A percentile compares a stretch with the other conserved stretches of the same genome.
These are phyloP conservation scores for Barbatosphaeria neglecta DNA, from an alignment of 495 filamentous ascomycete species.

Conservation along the genomic window DNA sequence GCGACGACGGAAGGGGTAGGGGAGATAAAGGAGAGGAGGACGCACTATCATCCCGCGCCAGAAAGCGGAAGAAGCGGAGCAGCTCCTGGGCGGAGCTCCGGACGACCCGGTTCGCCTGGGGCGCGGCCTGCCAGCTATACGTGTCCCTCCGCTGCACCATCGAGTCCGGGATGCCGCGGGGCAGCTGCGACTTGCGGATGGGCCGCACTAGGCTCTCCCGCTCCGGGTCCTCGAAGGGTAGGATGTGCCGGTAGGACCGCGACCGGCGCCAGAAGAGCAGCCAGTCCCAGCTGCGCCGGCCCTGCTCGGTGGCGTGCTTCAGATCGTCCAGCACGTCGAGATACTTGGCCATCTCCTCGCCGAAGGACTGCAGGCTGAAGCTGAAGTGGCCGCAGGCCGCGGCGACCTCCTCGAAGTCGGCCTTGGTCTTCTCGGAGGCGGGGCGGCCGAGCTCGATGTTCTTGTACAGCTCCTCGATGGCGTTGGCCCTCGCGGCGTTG, in stretches of 20 bases:
- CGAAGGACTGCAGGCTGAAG: conserved; percentile 78
- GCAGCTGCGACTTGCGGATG: conserved; percentile 32
- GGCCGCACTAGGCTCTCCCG: conserved; percentile 24
- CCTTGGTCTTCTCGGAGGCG: conserved; percentile 59
- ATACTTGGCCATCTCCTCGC: conserved; percentile 74
- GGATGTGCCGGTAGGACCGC: conserved; percentile 11
- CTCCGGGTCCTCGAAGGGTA: conserved; percentile 46
- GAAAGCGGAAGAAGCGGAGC: conserved; percentile 23
- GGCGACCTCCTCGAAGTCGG: conserved; percentile 91
- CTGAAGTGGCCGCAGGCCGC: conserved; percentile 93
- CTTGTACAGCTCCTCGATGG: conserved; percentile 67
- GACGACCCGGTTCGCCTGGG: conserved; percentile 21
- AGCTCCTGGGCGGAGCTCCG: conserved; percentile 24
- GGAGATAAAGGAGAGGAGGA: conserved; percentile 1
- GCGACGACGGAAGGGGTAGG: too few relatives aligned
- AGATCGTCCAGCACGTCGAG: conserved; percentile 77
- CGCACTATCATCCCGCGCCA: conserved; percentile 42
- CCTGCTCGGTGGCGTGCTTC: conserved; percentile 50
- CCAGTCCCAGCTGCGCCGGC: conserved; percentile 73
- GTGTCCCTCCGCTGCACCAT: conserved; percentile 30
- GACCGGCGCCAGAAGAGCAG: conserved; percentile 59
- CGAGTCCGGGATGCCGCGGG: conserved; percentile 33
- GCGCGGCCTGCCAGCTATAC: conserved; percentile 28
- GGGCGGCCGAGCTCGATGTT: conserved; percentile 56
- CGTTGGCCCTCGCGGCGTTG: conserved; percentile 56